Evolutionary conservation across 768 basidiomycete species (phyloP).

Genomic region (Russula griseocarnosa): DNA sequence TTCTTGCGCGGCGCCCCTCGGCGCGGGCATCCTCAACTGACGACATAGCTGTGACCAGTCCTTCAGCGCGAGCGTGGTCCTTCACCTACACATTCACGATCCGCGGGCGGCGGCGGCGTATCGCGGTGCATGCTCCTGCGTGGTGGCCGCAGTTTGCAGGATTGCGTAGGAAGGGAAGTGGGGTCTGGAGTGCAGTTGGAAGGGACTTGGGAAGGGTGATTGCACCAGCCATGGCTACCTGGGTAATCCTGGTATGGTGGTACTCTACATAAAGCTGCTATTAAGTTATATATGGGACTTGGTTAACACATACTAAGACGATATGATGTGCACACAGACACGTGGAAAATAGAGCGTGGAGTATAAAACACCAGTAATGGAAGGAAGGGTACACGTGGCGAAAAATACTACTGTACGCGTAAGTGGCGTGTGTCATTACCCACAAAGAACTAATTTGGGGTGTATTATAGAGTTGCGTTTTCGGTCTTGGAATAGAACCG

Average conservation of each 20-base stretch:
- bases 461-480: background rate
- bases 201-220: constrained; percentile 19
- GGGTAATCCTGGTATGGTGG: constrained; percentile 21
- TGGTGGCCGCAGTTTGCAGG: constrained; percentile 14
- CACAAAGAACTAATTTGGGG: too few species aligned
- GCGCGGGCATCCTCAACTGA: background rate
- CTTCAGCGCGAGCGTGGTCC: constrained; percentile 18
- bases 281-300: background rate
- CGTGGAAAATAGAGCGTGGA: background rate
- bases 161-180: background rate
- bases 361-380: background rate
- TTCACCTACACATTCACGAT: constrained; percentile 57
- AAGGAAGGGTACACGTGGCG: background rate
- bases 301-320: background rate
- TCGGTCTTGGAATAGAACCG: background rate
- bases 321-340: background rate
- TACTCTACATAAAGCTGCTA: constrained; percentile 6
- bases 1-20: constrained; percentile 12
- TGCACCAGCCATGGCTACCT: constrained; percentile 11
- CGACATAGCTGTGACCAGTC: background rate
- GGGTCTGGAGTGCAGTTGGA: constrained; percentile 15
- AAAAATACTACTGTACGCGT: background rate
- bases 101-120: constrained; percentile 50
- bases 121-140: constrained; percentile 45
- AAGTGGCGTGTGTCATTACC: background rate